Evolutionary conservation across 352 stramenopile genomes (phyloP).

Genomic region (Ochromonadaceae sp.): DNA sequence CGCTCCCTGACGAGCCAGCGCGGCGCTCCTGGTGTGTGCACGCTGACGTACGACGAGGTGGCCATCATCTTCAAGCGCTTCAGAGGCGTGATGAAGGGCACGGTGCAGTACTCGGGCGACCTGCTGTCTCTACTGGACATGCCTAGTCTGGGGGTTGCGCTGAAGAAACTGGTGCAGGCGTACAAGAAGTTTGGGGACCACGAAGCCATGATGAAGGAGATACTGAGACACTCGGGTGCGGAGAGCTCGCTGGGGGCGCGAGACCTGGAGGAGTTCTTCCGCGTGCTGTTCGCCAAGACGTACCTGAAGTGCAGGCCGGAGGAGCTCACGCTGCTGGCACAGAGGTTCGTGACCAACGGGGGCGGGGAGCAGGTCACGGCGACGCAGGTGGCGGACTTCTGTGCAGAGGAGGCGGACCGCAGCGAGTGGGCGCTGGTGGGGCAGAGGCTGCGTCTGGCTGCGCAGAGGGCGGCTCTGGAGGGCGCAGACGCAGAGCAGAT

Average conservation of each 20-base stretch:
- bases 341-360: neutral
- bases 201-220: conserved; percentile 9
- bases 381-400: neutral
- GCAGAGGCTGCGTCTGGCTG: neutral
- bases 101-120: conserved; percentile 22
- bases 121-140: conserved; percentile 26
- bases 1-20: conserved; percentile 16
- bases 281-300: neutral
- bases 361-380: neutral
- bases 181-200: conserved; percentile 21
- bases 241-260: neutral
- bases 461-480: neutral
- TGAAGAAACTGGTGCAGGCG: conserved; percentile 20
- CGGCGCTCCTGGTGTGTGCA: neutral
- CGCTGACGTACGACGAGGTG: conserved; percentile 29
- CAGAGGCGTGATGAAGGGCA: conserved; percentile 8
- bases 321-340: neutral
- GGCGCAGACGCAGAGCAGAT: conserved; percentile 2
- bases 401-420: neutral
- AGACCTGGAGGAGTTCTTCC: conserved; percentile 3
- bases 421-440: neutral
- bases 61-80: conserved; percentile 22
- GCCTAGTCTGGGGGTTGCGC: conserved; percentile 12
- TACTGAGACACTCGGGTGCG: neutral
- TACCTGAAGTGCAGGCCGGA: neutral